Base-by-base conservation (phyloP, 2,329 filamentous ascomycete genomes). In the Talaromyces sp. region DNA sequence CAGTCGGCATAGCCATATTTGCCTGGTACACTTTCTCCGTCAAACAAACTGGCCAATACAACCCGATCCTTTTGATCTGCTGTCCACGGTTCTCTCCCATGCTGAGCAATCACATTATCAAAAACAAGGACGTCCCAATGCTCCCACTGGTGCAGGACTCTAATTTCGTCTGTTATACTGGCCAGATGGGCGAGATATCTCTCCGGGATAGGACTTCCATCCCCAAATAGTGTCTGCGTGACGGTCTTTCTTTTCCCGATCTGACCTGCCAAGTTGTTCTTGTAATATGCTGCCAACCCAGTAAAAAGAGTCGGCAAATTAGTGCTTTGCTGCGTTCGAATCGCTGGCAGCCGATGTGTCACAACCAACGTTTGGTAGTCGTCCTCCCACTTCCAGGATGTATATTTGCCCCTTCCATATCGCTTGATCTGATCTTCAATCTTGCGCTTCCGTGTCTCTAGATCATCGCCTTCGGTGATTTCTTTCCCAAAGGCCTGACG, bases 81-180 rank as follows among this genome's bases (percentile, higher is more conserved):
- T 55, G 73, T 66, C 78, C 78, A 80, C 0, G 78, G 77, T 64
- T 80, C 68, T 53, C 78, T 68, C 2, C 77, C 78, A 68, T 81
- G 78, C 66, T 80, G 78, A 1, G 77, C 72, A 64, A 80, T 74
- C 15, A 77, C 64, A 63, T 80, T 80, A 62, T 80, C 77, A 64
- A 72, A 80, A 0, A 80, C 76, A 10, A 80, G 66, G 3, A 80
- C 75, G 66, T 80, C 78, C 0, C 77, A 77, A 11, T 67, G 65
- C 63, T 79, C 66, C 78, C 78, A 80, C 51, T 70, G 72, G 63
- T 80, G 78, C 54, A 80, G 62, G 17, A 81, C 77, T 3, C 77
- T 73, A 53, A 80, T 79, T 60, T 80, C 76, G 58, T 80, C 77
- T 11, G 78, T 80, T 37, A 80, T 60, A 73, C 67, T 0, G 73